Percentiles rank a stretch among this genome's conserved stretches.
Conservation (phyloP, 345 rosid genomes). For the Clausena lansium region DNA sequence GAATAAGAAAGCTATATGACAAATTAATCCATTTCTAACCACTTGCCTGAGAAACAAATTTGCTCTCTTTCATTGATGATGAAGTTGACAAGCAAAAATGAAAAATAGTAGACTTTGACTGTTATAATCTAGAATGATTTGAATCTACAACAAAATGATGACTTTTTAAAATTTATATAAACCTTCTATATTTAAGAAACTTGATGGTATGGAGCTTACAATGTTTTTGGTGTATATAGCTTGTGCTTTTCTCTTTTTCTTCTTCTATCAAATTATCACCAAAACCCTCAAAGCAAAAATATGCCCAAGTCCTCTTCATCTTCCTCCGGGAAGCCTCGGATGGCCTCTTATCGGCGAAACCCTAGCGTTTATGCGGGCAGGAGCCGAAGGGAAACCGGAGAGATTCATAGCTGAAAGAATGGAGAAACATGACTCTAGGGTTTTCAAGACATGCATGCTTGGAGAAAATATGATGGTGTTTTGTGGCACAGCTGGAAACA, state of each 20-base stretch:
- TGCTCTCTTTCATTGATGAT: too few relatives aligned
- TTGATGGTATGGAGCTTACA: neutral
- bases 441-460: neutral
- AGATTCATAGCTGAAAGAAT: conserved; percentile 3
- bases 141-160: too few relatives aligned
- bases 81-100: too few relatives aligned
- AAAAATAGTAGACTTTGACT: too few relatives aligned
- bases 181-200: neutral
- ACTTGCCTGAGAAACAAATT: too few relatives aligned
- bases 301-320: neutral
- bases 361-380: neutral
- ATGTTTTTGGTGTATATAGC: neutral
- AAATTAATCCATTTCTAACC: too few relatives aligned
- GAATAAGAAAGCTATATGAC: too few relatives aligned
- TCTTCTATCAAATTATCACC: neutral
- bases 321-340: conserved; percentile 18
- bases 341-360: conserved; percentile 13
- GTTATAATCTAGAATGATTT: too few relatives aligned
- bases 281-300: neutral
- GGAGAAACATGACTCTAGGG: conserved; percentile 5
- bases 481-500: conserved; percentile 8
- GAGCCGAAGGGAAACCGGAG: neutral
- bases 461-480: conserved; percentile 1
- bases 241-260: neutral
- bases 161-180: too few relatives aligned